These are phyloP conservation scores for Collybia sordida DNA, from an alignment of 768 basidiomycete species.

Conservation along the genomic window DNA sequence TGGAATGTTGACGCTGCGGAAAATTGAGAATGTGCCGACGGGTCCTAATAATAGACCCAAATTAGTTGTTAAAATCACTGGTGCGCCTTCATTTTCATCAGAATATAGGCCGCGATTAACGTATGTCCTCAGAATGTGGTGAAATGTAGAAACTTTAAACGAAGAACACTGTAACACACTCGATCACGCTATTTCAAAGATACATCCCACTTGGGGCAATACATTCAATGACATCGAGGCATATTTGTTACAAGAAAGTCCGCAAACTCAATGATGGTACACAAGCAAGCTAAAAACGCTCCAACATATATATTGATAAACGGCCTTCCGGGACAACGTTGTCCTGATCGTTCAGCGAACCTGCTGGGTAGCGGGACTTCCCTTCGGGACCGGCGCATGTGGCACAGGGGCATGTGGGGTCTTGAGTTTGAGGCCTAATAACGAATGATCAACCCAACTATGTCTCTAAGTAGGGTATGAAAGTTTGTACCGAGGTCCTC, in stretches of 20 bases:
- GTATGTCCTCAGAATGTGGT: conserved; percentile 45
- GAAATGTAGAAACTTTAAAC: conserved; percentile 44
- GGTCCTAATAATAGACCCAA: conserved; percentile 90
- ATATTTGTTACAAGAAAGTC: no score
- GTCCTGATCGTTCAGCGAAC: conserved; percentile 30
- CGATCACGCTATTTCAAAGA: no score
- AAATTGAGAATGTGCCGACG: conserved; percentile 94
- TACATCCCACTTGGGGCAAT: no score
- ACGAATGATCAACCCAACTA: not conserved
- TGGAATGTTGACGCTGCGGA: conserved; percentile 92
- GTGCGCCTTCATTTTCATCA: conserved; percentile 32
- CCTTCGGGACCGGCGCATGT: conserved; percentile 60
- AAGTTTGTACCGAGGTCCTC: conserved; percentile 57
- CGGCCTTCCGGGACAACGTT: not conserved
- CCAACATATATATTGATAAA: no score
- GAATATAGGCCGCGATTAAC: not conserved
- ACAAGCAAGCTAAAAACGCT: no score
- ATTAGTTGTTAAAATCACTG: conserved; percentile 82
- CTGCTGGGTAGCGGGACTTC: conserved; percentile 48
- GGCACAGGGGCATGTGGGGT: conserved; percentile 68
- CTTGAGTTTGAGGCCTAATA: conserved; percentile 58
- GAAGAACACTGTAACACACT: no score
- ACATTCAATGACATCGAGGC: no score
- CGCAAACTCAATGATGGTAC: no score
- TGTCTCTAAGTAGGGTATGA: not conserved